Evolutionary conservation across 1,284 basidiomycete genomes (phyloP).

Genomic region (Malassezia arunalokei): DNA sequence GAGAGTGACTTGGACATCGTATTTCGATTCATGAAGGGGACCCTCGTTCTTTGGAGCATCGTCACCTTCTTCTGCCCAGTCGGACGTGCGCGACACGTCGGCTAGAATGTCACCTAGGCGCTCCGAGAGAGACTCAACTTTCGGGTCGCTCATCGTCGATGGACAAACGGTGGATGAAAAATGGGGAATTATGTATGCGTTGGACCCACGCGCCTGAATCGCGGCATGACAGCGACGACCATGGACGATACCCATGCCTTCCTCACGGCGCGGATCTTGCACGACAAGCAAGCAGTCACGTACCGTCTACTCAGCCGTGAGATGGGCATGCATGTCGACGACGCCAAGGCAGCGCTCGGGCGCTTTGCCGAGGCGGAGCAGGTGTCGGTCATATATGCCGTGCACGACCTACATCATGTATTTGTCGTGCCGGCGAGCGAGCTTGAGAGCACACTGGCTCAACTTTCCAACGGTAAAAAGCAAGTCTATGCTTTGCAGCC

Average conservation of each 20-base stretch:
- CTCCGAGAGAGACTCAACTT: constrained; percentile 13
- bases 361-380: neutral
- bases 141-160: constrained; percentile 7
- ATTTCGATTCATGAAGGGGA: constrained; percentile 21
- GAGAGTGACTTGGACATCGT: constrained; percentile 68
- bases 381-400: neutral
- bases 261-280: constrained; percentile 22
- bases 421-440: neutral
- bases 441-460: neutral
- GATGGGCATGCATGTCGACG: constrained; percentile 25
- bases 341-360: constrained; percentile 16
- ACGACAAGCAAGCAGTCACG: constrained; percentile 29
- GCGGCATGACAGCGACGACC: neutral
- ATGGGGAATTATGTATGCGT: neutral
- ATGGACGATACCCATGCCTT: constrained; percentile 19
- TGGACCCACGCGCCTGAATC: neutral
- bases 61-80: constrained; percentile 5
- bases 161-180: neutral
- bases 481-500: constrained; percentile 6
- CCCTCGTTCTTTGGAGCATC: neutral
- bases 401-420: constrained; percentile 1
- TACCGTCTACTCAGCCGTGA: constrained; percentile 31
- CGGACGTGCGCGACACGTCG: constrained; percentile 4
- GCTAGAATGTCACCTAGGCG: constrained; percentile 13
- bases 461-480: neutral